phyloP scores from a whole-genome alignment of 2,329 filamentous ascomycete genomes.

The Pseudocercospora cruenta region DNA sequence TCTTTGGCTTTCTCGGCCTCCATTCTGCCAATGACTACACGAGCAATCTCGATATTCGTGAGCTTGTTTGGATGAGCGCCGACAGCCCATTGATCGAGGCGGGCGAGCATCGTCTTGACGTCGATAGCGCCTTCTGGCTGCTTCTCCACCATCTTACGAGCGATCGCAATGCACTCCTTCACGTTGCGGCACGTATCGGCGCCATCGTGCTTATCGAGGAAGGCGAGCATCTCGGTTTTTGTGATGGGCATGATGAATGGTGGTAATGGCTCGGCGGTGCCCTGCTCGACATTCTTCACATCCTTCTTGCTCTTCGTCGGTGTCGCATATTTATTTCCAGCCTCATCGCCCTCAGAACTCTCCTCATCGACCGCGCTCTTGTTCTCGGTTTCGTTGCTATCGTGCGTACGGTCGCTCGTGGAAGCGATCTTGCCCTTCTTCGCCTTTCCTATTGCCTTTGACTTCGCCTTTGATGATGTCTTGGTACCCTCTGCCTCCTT shows the following conservation, averaged over 20 bases:
- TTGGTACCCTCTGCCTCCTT: neutral
- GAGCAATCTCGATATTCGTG: neutral
- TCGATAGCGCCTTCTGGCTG: neutral
- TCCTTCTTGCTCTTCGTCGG: too few species aligned
- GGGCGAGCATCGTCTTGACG: neutral
- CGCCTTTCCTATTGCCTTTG: too few species aligned
- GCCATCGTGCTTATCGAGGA: neutral
- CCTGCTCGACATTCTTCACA: too few species aligned
- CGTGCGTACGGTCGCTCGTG: too few species aligned
- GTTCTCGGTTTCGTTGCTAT: neutral
- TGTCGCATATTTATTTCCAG: too few species aligned
- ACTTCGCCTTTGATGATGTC: too few species aligned
- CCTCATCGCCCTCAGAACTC: too few species aligned
- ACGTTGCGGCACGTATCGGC: neutral
- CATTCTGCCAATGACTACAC: neutral
- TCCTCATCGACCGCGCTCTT: neutral
- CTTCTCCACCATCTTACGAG: neutral
- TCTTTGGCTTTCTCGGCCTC: neutral
- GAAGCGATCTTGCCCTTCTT: too few species aligned
- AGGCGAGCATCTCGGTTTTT: neutral
- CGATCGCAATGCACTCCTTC: neutral
- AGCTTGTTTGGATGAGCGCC: neutral
- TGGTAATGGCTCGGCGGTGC: too few species aligned
- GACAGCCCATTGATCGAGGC: neutral
- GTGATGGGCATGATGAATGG: neutral